These are phyloP conservation scores for Lycium ferocissimum DNA, from an alignment of 257 asterid genomes.

Conservation along the genomic window DNA sequence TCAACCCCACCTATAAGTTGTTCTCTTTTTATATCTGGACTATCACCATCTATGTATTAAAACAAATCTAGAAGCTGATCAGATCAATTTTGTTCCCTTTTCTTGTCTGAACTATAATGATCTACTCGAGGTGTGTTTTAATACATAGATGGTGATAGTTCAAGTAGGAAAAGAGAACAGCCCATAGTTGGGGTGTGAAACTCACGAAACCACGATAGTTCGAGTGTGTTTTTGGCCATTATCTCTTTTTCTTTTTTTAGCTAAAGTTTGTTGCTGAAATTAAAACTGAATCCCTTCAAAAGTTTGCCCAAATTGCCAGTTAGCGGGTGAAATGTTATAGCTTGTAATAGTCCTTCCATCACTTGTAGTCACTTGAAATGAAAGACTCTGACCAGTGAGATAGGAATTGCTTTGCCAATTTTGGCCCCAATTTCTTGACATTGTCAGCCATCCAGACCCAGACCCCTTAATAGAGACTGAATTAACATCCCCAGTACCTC, in stretches of 20 bases:
- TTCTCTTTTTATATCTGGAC: no score
- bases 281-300: constrained; percentile 60
- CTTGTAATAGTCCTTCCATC: constrained; percentile 58
- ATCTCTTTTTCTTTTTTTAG: background rate
- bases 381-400: constrained; percentile 40
- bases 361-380: constrained; percentile 51
- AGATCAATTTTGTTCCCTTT: no score
- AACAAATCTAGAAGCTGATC: no score
- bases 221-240: no score
- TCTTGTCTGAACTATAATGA: no score
- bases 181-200: no score
- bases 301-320: constrained; percentile 71
- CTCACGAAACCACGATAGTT: no score
- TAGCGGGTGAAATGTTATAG: constrained; percentile 50
- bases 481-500: constrained; percentile 65
- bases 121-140: no score
- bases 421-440: constrained; percentile 77
- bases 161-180: no score
- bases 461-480: constrained; percentile 62
- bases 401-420: constrained; percentile 70
- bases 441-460: constrained; percentile 54
- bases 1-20: no score
- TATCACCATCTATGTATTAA: no score
- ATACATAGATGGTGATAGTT: no score
- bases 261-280: background rate